These are phyloP conservation scores for Naematelia aurantialba DNA, from an alignment of 768 basidiomycete genomes.

Conservation along the genomic window DNA sequence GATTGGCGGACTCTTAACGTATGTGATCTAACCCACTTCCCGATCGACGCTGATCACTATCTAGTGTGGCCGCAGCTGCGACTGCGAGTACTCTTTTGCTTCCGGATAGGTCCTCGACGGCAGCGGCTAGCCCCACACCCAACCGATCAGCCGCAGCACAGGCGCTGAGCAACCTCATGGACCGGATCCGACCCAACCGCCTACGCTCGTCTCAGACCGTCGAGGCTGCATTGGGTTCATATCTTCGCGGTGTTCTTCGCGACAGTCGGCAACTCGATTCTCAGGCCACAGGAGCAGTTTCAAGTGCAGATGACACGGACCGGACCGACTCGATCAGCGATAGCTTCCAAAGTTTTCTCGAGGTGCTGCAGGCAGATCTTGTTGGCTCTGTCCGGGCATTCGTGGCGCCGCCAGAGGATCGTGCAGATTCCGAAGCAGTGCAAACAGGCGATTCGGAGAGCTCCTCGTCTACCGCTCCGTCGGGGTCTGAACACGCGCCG, in stretches of 20 bases:
- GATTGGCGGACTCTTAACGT: slow-evolving; percentile 40
- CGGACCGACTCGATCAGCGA: not conserved
- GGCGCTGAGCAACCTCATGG: slow-evolving; percentile 22
- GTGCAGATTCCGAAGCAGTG: not conserved
- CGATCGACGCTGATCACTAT: slow-evolving; percentile 5
- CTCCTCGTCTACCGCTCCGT: not conserved
- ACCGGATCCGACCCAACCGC: slow-evolving; percentile 27
- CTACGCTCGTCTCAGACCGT: slow-evolving; percentile 16
- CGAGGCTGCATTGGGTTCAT: slow-evolving; percentile 53
- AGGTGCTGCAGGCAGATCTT: slow-evolving; percentile 29
- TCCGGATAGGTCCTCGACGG: slow-evolving; percentile 50
- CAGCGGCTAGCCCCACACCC: slow-evolving; percentile 54
- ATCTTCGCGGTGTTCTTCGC: slow-evolving; percentile 46
- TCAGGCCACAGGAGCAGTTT: slow-evolving; percentile 23
- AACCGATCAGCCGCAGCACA: slow-evolving; percentile 52
- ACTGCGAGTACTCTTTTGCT: slow-evolving; percentile 80
- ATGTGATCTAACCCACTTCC: slow-evolving; percentile 8
- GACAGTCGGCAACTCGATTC: slow-evolving; percentile 7
- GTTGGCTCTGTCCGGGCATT: slow-evolving; percentile 29
- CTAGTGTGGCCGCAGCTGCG: slow-evolving; percentile 83
- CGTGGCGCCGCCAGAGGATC: slow-evolving; percentile 15
- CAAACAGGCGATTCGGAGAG: not conserved
- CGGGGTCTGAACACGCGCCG: not conserved
- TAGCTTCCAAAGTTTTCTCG: slow-evolving; percentile 34
- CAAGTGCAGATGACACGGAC: slow-evolving; percentile 47